Evolutionary conservation across 2,329 filamentous ascomycete genomes (phyloP), one percentile per base, ranked within the genome.

Genomic region (Trichoderma sp.): DNA sequence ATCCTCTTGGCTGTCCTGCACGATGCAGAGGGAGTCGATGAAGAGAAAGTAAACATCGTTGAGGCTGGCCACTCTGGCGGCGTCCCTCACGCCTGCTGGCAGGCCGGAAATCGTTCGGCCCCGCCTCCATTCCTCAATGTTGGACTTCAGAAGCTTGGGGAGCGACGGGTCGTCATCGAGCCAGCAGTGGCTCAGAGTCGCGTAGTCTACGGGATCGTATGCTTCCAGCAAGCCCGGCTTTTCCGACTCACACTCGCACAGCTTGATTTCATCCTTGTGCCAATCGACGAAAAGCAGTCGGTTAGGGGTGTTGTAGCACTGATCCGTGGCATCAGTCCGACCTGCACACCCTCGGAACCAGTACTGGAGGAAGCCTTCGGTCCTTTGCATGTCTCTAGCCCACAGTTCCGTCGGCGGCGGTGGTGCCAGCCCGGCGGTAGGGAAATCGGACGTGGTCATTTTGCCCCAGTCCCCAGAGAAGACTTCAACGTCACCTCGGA

Each of bases 151-250:
- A 14, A 66, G 64, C 6, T 28, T 58, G 17, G 62, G 24, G 12
- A 55, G 45, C 2, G 1, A 7, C 15, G 41, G 26, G 15, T 64
- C 43, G 2, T 17, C 24, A 10, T 47, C 52, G 30, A 41, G 21
- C 64, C 64, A 66, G 44, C 44, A 10, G 24, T 66, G 64, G 34
- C 64, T 58, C 17, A 66, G 34, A 3, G 59, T 54, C 12, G 60
- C 64, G 14, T 63, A 66, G 17, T 43, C 21, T 17, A 56, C 5
- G 2, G 3, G 21, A 1, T 30, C n/a, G 5, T 47, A 39, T 9
- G 41, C 3, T 1, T 50, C 45, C 5, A 17, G 45, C 3, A 26
- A 7, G 5, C 45, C 45, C 3, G 30, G 45, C 7, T 4, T 14
- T 21, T 7, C 15, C 19, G 21, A 19, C 10, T 21, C n/a, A n/a